phyloP scores from a whole-genome alignment of 2,329 filamentous ascomycete species.

The Aspergillus transmontanensis region DNA sequence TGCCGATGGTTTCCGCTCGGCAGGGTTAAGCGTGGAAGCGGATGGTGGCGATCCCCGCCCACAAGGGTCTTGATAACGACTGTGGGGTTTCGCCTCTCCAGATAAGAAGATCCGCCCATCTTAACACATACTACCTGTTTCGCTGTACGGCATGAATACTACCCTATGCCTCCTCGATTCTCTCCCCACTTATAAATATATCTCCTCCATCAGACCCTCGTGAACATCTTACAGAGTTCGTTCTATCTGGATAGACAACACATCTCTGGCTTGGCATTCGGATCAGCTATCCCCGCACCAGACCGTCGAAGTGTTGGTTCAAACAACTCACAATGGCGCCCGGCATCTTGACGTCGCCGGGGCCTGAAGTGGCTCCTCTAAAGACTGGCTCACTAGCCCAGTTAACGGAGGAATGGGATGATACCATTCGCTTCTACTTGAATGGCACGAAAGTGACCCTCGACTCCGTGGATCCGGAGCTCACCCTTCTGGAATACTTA shows the following conservation, averaged over 20 bases:
- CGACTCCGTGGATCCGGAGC: conserved; percentile 85
- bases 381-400: conserved; percentile 55
- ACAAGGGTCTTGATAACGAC: not conserved
- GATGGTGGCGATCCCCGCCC: conserved; percentile 43
- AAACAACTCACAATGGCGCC: conserved; percentile 55
- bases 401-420: conserved; percentile 77
- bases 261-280: not conserved
- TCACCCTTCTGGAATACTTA: conserved; percentile 90
- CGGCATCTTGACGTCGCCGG: conserved; percentile 52
- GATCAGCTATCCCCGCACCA: not conserved
- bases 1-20: conserved; percentile 7
- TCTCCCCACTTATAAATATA: not conserved
- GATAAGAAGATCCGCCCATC: not conserved
- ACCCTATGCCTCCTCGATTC: not conserved
- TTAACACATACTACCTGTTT: not conserved
- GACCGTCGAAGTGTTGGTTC: conserved; percentile 7
- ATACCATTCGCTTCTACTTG: conserved; percentile 88
- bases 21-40: conserved; percentile 19
- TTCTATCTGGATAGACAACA: not conserved
- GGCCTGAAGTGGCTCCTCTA: conserved; percentile 48
- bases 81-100: not conserved
- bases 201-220: not conserved
- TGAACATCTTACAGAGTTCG: not conserved
- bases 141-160: not conserved
- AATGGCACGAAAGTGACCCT: conserved; percentile 89